These are phyloP conservation scores for Helicocarpus griseus DNA, from an alignment of 2,329 filamentous ascomycete genomes.

Conservation along the genomic window DNA sequence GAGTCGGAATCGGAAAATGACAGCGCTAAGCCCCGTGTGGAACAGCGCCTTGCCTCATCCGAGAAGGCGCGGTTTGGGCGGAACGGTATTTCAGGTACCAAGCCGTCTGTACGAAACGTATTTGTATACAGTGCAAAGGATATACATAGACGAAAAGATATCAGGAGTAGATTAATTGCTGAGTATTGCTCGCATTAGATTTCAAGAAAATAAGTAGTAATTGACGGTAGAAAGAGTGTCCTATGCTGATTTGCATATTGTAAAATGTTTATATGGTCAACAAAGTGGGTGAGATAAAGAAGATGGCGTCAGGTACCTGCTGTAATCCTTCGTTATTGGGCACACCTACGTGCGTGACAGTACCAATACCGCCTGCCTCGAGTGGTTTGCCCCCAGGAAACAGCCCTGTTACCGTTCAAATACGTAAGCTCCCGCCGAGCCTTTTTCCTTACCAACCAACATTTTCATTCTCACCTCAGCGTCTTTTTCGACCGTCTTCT, in stretches of 20 bases:
- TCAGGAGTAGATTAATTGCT: too few relatives aligned
- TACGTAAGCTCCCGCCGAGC: not conserved
- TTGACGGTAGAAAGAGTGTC: too few relatives aligned
- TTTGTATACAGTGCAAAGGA: too few relatives aligned
- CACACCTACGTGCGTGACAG: too few relatives aligned
- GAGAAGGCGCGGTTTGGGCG: conserved; percentile 13
- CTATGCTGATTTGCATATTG: too few relatives aligned
- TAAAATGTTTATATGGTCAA: too few relatives aligned
- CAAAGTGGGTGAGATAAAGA: too few relatives aligned
- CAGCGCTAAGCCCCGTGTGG: conserved; percentile 8
- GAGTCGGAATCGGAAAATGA: conserved; percentile 10
- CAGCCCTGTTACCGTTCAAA: not conserved
- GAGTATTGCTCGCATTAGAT: too few relatives aligned
- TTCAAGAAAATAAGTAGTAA: too few relatives aligned
- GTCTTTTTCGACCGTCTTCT: conserved; percentile 8
- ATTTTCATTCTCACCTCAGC: conserved; percentile 8
- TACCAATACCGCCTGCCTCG: too few relatives aligned
- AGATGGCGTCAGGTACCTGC: not conserved
- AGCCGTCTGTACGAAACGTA: not conserved
- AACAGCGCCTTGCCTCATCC: conserved; percentile 7
- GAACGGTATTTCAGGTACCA: not conserved
- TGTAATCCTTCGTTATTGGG: not conserved
- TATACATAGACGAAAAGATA: too few relatives aligned
- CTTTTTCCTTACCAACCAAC: conserved; percentile 6
- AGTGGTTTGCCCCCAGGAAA: too few relatives aligned